Evolutionary conservation across 1,139 yeast species (phyloP).

Genomic region (Yamadazyma jaroonii): DNA sequence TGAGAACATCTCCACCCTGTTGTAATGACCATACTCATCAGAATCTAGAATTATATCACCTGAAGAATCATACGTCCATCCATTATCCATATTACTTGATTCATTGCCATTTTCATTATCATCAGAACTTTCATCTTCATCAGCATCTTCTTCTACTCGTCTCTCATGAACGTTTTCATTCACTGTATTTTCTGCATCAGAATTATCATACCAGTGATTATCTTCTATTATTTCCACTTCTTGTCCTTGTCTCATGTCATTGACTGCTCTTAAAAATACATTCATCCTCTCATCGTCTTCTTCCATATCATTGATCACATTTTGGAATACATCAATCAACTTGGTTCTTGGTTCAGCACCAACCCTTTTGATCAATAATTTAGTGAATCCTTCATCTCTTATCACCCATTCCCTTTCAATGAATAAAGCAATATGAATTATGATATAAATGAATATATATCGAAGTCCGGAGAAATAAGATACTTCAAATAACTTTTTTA

Average conservation of each 20-base stretch:
- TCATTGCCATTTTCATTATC: too few relatives aligned
- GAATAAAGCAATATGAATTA: slow-evolving; percentile 47
- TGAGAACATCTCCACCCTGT: too few relatives aligned
- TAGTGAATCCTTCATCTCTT: slow-evolving; percentile 62
- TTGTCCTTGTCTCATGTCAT: slow-evolving; percentile 21
- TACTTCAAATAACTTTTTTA: slow-evolving; percentile 21
- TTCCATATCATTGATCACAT: slow-evolving; percentile 27
- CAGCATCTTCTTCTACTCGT: too few relatives aligned
- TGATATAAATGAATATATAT: slow-evolving; percentile 35
- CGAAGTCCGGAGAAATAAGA: slow-evolving; percentile 44
- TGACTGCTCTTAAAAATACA: slow-evolving; percentile 29
- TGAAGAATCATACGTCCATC: too few relatives aligned
- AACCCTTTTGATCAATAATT: slow-evolving; percentile 51
- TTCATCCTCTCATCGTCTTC: slow-evolving; percentile 28
- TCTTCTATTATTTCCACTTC: background rate
- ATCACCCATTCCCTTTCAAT: slow-evolving; percentile 72
- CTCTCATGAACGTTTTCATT: too few relatives aligned
- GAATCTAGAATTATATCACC: too few relatives aligned
- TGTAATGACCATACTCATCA: slow-evolving; percentile 2
- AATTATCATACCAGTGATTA: slow-evolving; percentile 5
- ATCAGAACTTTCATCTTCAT: slow-evolving; percentile 9
- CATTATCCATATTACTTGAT: too few relatives aligned
- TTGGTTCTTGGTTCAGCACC: slow-evolving; percentile 55
- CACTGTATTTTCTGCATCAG: too few relatives aligned
- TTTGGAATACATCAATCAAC: slow-evolving; percentile 37